A percentile compares a stretch with the other conserved stretches of the same genome.
These are phyloP conservation scores for Graphilbum sp. DNA, from an alignment of 2,329 filamentous ascomycete genomes.

Conservation along the genomic window DNA sequence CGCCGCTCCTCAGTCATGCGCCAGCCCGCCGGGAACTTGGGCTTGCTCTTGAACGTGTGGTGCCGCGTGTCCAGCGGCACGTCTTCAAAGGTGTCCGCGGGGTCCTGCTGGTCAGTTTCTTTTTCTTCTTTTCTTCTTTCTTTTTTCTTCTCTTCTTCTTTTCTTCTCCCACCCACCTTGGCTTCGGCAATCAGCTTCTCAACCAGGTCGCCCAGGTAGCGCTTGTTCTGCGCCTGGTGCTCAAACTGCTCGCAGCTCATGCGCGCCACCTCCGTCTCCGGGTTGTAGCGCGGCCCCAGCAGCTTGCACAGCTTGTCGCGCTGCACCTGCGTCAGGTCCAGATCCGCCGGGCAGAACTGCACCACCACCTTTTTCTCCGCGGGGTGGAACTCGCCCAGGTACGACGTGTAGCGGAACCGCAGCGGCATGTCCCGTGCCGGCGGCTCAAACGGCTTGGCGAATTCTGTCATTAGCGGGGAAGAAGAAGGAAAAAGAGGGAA, in stretches of 20 bases:
- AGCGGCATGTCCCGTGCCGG: slow-evolving; percentile 55
- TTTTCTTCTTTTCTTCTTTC: neutral
- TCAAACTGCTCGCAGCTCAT: slow-evolving; percentile 85
- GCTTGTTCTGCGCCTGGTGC: slow-evolving; percentile 89
- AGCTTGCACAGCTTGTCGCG: slow-evolving; percentile 75
- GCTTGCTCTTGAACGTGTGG: slow-evolving; percentile 50
- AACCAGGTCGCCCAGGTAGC: slow-evolving; percentile 72
- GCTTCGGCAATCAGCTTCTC: slow-evolving; percentile 58
- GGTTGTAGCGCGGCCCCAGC: slow-evolving; percentile 74
- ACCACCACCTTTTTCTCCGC: slow-evolving; percentile 88
- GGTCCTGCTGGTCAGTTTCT: slow-evolving; percentile 30
- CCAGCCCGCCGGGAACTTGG: slow-evolving; percentile 71
- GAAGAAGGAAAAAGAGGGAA: neutral
- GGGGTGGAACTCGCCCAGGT: slow-evolving; percentile 87
- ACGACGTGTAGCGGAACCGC: slow-evolving; percentile 91
- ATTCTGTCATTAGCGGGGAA: slow-evolving; percentile 48
- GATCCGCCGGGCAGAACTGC: slow-evolving; percentile 63
- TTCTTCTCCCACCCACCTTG: slow-evolving; percentile 28
- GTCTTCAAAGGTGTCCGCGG: slow-evolving; percentile 69
- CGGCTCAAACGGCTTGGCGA: slow-evolving; percentile 64
- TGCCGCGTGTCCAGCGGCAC: slow-evolving; percentile 81
- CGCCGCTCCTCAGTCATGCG: slow-evolving; percentile 55
- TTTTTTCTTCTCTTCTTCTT: neutral
- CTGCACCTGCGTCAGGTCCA: slow-evolving; percentile 53
- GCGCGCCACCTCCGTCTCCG: slow-evolving; percentile 61